Conservation (phyloP, 805 yeast genomes). For the Metschnikowia dekortorum region DNA sequence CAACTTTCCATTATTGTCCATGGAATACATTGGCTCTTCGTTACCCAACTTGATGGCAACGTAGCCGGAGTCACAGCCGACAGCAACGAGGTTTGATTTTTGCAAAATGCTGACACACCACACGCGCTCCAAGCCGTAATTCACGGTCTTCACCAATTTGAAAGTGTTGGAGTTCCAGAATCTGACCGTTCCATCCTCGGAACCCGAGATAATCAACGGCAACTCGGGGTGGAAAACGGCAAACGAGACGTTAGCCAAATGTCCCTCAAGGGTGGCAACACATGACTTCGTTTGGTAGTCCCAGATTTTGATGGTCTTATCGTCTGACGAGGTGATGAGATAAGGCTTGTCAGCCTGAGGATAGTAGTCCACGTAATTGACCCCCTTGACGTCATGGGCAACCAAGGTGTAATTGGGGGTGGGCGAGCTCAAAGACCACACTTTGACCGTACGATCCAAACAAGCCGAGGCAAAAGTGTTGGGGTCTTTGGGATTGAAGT, state of each 20-base stretch:
- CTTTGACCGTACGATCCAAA: constrained; percentile 91
- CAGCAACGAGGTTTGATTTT: constrained; percentile 70
- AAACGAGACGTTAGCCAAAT: constrained; percentile 88
- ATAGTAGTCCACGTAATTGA: constrained; percentile 92
- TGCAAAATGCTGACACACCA: constrained; percentile 88
- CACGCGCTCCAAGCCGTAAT: constrained; percentile 89
- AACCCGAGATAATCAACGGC: constrained; percentile 91
- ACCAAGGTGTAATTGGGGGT: constrained; percentile 86
- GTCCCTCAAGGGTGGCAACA: constrained; percentile 93
- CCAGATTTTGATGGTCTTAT: constrained; percentile 84
- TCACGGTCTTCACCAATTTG: constrained; percentile 86
- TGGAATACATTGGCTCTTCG: constrained; percentile 88
- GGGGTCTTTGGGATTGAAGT: constrained; percentile 96
- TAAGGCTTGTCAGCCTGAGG: constrained; percentile 98
- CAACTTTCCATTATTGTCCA: constrained; percentile 90
- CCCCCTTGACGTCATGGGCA: constrained; percentile 92
- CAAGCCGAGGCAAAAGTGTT: constrained; percentile 97
- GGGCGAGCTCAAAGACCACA: constrained; percentile 89
- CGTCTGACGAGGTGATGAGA: constrained; percentile 86
- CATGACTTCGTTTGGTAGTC: constrained; percentile 96
- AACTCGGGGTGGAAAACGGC: constrained; percentile 98
- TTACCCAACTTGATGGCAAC: constrained; percentile 86
- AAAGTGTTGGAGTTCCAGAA: constrained; percentile 95
- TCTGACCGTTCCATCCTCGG: constrained; percentile 92
- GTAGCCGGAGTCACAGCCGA: constrained; percentile 94